Evolutionary conservation across 805 yeast genomes (phyloP).

Genomic region (Hanseniaspora pseudoguilliermondii): DNA sequence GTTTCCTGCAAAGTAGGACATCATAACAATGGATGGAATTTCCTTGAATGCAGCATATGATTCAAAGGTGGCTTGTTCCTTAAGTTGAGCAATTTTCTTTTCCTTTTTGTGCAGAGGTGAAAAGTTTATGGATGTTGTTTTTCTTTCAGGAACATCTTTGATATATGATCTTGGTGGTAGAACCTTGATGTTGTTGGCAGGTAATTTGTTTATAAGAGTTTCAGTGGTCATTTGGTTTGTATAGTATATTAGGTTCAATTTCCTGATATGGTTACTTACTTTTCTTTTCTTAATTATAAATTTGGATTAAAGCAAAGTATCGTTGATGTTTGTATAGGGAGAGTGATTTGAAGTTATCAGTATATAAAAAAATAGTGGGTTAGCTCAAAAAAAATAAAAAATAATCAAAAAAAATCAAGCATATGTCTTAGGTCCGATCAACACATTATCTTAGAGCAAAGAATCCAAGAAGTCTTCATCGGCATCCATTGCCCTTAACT

Average conservation of each 20-base stretch:
- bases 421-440: background rate
- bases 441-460: background rate
- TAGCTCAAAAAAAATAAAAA: background rate
- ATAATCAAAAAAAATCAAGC: no score
- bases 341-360: no score
- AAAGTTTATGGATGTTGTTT: background rate
- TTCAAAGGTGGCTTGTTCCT: slow-evolving; percentile 9
- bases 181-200: background rate
- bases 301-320: background rate
- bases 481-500: background rate
- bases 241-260: no score
- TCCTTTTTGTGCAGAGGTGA: slow-evolving; percentile 4
- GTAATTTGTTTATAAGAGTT: background rate
- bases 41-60: slow-evolving; percentile 12
- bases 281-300: no score
- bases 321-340: no score
- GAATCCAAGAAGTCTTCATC: slow-evolving; percentile 10
- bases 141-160: slow-evolving; percentile 6
- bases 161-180: background rate
- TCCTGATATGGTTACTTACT: background rate
- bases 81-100: slow-evolving; percentile 3
- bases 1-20: slow-evolving; percentile 12
- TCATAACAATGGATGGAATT: slow-evolving; percentile 11
- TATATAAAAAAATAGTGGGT: no score
- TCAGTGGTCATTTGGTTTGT: slow-evolving; percentile 1